Evolutionary conservation across 176 grass and related monocot species (phyloP), one percentile per base, ranked within the genome.

Genomic region (Dactylis glomerata): DNA sequence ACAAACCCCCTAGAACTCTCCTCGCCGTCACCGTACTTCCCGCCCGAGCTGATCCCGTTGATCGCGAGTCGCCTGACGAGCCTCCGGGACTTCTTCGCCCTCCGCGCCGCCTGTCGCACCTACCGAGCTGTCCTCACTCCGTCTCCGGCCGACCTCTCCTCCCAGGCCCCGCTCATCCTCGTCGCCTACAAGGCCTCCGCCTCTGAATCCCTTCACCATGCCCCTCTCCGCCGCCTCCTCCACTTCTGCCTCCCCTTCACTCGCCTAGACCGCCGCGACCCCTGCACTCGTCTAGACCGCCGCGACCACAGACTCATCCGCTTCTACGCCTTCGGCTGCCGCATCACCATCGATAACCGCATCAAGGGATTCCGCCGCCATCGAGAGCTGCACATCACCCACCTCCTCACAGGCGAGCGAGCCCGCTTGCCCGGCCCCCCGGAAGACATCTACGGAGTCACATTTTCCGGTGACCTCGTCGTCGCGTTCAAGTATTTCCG

Each of bases 271-370:
- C 10, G 3, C 67, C 4, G 11, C 36, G 19, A 13, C 10, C 4
- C 33, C 34, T n/a, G n/a, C n/a, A n/a, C n/a, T n/a, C n/a, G n/a
- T n/a, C n/a, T 36, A 36, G 34, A 5, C 34, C 34, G 34, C 34
- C 34, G 34, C 34, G 34, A 36, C 34, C 34, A 5, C 34, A 36
- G 34, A 2, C 34, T 36, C 3, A 5, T 5, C 34, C 34, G 3
- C 34, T 36, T 36, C 34, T 5, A 36, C 34, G 2, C 34, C 55
- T 84, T 82, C 65, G 89, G 91, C 64, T 82, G 80, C 86, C 84
- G 91, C 68, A 61, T 91, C 87, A 6, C 38, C 38, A 40, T 40
- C 38, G 38, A 40, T 8, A 8, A 7, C 38, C 5, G 6, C 5
- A 67, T 68, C 83, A 52, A 40, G 6, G 38, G 34, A 36, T 36